phyloP scores from a whole-genome alignment of 2,329 filamentous ascomycete species.

The Fusarium sp. region DNA sequence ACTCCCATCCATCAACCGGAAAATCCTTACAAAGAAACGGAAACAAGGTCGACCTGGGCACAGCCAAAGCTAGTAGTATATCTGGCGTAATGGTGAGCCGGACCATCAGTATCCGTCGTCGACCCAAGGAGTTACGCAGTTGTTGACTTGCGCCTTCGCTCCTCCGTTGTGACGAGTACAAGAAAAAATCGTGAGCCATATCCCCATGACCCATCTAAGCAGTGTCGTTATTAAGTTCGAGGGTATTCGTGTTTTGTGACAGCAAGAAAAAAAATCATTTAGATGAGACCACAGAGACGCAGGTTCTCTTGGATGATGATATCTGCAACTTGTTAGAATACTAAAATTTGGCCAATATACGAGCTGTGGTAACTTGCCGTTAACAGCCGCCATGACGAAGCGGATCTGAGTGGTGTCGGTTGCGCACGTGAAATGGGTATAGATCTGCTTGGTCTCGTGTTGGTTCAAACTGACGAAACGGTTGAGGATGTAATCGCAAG shows the following conservation, averaged over 20 bases:
- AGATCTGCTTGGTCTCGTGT: slow-evolving; percentile 99
- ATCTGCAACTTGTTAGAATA: slow-evolving; percentile 69
- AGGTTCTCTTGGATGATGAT: slow-evolving; percentile 99
- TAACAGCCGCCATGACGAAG: slow-evolving; percentile 99
- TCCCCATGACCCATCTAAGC: slow-evolving; percentile 50
- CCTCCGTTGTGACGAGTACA: slow-evolving; percentile 46
- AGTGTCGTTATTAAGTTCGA: slow-evolving; percentile 53
- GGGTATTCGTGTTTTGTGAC: slow-evolving; percentile 55
- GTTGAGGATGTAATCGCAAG: slow-evolving; percentile 99
- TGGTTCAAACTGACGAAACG: slow-evolving; percentile 98
- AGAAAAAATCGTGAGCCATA: slow-evolving; percentile 52
- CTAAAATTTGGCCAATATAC: not conserved
- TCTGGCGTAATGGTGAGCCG: slow-evolving; percentile 23
- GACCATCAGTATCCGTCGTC: slow-evolving; percentile 28
- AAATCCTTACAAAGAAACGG: slow-evolving; percentile 45
- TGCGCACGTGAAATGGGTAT: slow-evolving; percentile 99
- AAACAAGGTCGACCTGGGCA: slow-evolving; percentile 43
- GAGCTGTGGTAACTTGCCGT: slow-evolving; percentile 70
- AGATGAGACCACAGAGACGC: slow-evolving; percentile 95
- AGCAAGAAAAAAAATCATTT: slow-evolving; percentile 57
- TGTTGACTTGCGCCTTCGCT: slow-evolving; percentile 33
- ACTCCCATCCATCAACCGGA: slow-evolving; percentile 44
- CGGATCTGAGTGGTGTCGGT: slow-evolving; percentile 99
- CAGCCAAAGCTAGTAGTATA: slow-evolving; percentile 42
- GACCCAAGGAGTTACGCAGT: slow-evolving; percentile 29